Percentiles rank a stretch among this genome's conserved stretches.
These are phyloP conservation scores for Naganishia liquefaciens DNA, from an alignment of 1,284 basidiomycete species.

Conservation along the genomic window DNA sequence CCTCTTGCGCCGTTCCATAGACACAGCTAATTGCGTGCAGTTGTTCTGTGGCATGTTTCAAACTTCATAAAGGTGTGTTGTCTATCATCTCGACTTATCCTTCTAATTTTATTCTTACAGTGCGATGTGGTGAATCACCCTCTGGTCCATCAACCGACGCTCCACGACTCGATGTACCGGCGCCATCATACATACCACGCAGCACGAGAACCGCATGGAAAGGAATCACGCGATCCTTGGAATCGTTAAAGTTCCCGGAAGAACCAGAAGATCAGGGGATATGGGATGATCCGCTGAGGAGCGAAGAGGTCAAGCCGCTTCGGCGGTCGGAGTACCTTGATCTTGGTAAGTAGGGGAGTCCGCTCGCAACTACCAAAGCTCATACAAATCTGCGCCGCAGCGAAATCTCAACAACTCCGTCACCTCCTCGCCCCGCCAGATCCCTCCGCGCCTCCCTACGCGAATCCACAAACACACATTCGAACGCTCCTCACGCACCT, in stretches of 20 bases:
- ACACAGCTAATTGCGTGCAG: neutral
- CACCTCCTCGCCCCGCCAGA: conserved; percentile 7
- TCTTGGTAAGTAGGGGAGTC: neutral
- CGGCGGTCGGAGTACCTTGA: conserved; percentile 18
- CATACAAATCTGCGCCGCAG: neutral
- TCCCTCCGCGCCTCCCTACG: conserved; percentile 15
- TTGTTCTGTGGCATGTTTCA: conserved; percentile 25
- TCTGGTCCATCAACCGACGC: conserved; percentile 18
- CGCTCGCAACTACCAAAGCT: neutral
- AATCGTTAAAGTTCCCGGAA: conserved; percentile 9
- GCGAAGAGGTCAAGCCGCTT: conserved; percentile 22
- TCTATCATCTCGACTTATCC: neutral
- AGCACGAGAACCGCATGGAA: conserved; percentile 7
- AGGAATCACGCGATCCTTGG: conserved; percentile 17
- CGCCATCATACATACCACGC: neutral
- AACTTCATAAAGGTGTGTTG: conserved; percentile 12
- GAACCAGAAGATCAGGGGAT: conserved; percentile 11
- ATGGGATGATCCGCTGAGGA: conserved; percentile 18
- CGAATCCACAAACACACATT: conserved; percentile 5
- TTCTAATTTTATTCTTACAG: neutral
- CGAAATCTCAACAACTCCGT: conserved; percentile 21
- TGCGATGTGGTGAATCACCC: conserved; percentile 13
- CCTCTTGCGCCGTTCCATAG: neutral
- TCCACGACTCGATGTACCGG: conserved; percentile 10
- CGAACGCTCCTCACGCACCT: conserved; percentile 12